phyloP scores from a whole-genome alignment of 768 basidiomycete genomes.

The Cyathus striatus region DNA sequence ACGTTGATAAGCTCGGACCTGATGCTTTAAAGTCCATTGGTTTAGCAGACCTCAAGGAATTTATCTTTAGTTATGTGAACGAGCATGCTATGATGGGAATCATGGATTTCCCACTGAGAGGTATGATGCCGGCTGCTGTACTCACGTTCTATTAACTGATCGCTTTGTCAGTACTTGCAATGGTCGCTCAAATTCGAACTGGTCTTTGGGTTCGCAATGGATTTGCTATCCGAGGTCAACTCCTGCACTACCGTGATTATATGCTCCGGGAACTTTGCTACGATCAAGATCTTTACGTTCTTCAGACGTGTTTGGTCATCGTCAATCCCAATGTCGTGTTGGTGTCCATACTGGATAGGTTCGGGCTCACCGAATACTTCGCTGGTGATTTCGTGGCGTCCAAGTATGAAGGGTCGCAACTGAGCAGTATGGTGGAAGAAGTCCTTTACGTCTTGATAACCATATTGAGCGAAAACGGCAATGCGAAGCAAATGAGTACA shows the following conservation, averaged over 20 bases:
- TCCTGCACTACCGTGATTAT: constrained; percentile 94
- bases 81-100: constrained; percentile 70
- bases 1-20: constrained; percentile 62
- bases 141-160: constrained; percentile 1
- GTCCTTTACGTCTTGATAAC: constrained; percentile 83
- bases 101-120: constrained; percentile 86
- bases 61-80: constrained; percentile 56
- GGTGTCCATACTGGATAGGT: constrained; percentile 86
- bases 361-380: constrained; percentile 79
- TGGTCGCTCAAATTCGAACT: constrained; percentile 92
- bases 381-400: constrained; percentile 56
- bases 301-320: constrained; percentile 79
- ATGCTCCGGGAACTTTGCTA: constrained; percentile 94
- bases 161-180: constrained; percentile 62
- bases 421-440: constrained; percentile 88
- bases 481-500: constrained; percentile 63
- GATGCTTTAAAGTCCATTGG: constrained; percentile 48
- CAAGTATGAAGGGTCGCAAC: constrained; percentile 63
- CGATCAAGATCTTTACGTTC: constrained; percentile 88
- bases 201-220: constrained; percentile 98
- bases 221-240: constrained; percentile 89
- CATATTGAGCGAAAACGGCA: constrained; percentile 77
- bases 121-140: no score
- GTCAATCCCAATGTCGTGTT: constrained; percentile 77
- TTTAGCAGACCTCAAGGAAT: constrained; percentile 48